Conservation (phyloP, 2,329 filamentous ascomycete genomes). For the Macrophomina phaseolina region DNA sequence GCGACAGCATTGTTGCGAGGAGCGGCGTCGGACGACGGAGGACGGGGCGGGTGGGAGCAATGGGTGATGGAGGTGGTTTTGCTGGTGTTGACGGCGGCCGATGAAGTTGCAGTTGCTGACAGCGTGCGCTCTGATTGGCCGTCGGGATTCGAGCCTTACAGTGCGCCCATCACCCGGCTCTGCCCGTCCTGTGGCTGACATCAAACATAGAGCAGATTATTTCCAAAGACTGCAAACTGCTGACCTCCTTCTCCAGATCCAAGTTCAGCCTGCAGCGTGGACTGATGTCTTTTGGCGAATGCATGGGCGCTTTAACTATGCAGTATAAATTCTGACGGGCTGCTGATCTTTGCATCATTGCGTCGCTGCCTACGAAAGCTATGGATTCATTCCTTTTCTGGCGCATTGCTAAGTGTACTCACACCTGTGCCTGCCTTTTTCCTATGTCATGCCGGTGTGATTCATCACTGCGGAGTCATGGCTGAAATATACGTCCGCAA, state of each 20-base stretch:
- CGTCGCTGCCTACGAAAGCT: neutral
- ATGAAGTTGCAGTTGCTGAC: slow-evolving; percentile 27
- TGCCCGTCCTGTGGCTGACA: neutral
- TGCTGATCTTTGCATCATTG: neutral
- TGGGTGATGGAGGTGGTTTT: slow-evolving; percentile 43
- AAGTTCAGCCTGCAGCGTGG: neutral
- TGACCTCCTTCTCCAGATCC: neutral
- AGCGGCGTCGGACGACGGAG: slow-evolving; percentile 43
- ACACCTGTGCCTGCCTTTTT: neutral
- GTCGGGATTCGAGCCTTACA: neutral
- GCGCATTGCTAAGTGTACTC: neutral
- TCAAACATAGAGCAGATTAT: neutral
- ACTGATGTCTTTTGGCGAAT: neutral
- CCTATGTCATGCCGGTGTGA: neutral
- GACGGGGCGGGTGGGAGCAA: slow-evolving; percentile 60
- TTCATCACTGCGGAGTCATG: neutral
- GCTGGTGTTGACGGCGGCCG: slow-evolving; percentile 37
- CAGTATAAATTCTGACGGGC: neutral
- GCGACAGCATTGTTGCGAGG: slow-evolving; percentile 66
- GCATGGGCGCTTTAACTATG: neutral
- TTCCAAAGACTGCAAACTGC: neutral
- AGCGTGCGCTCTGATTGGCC: slow-evolving; percentile 19
- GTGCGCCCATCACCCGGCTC: slow-evolving; percentile 6
- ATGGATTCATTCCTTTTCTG: too few species aligned
- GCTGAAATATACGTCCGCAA: neutral